Evolutionary conservation across 73 alveolate species (phyloP), one percentile per base, ranked within the genome.

Genomic region (Durusdinium trenchii): DNA sequence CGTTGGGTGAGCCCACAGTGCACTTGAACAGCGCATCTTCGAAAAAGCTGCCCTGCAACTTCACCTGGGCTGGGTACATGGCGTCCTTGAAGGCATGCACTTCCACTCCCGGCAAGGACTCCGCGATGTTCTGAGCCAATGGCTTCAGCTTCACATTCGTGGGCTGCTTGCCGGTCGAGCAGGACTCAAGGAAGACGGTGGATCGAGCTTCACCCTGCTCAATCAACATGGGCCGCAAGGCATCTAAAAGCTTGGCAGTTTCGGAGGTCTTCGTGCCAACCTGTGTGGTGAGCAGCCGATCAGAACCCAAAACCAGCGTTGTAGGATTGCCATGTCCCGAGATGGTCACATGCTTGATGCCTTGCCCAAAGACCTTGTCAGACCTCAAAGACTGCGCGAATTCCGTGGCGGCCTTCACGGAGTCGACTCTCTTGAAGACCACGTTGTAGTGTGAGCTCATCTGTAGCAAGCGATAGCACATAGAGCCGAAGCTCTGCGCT

Each of bases 41-140:
- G 26, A 82, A 47, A 48, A 82, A 82, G 51, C 73, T 48, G 54
- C 73, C 92, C 54, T 82, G 92, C 51, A 82, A 30, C 73, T 47
- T 48, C 71, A 82, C 92, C 92, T 82, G 69, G 38, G 92, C 47
- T n/a, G 92, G 92, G 92, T 82, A 82, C 73, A 47, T 82, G 71
- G 50, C 10, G 54, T 82, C 92, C 71, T 82, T 48, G 73, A 82
- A 82, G 43, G 92, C 92, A 48, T 82, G 92, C 67, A 82, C 92
- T 82, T 82, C 92, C 92, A 82, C 92, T 7, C 92, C 92, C 48
- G 92, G 92, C 92, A 82, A 48, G 71, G 92, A 40, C 18, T 82
- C 92, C 48, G 92, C 92, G n/a, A 82, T 48, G 50, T 48, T 47
- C 71, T 82, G 92, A 4, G 92, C 92, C 92, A 82, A 82, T 35